Base-by-base conservation (phyloP, 2,329 filamentous ascomycete genomes). In the Cytospora mali region DNA sequence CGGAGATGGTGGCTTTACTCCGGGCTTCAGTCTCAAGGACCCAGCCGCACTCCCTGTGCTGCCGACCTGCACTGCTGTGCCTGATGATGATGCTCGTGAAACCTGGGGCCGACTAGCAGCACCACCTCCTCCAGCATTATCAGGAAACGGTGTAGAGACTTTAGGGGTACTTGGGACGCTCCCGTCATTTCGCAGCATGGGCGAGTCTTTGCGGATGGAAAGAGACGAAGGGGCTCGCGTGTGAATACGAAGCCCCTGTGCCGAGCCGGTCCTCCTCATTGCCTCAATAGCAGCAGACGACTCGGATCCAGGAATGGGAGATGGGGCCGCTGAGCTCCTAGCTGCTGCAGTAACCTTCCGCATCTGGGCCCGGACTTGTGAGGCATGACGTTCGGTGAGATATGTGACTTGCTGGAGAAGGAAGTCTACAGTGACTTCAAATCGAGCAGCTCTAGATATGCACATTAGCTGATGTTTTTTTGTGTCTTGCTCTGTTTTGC, bases 381-480 rank as follows among this genome's bases (percentile, higher is more conserved):
- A 91, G 29, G 96, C 85, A 77, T 98, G 92, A 57, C 91, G 84
- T 73, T 98, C 93, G 72, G 95, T 97, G 6, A 98, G 85, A 85
- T 93, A 97, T 75, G 92, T 93, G 66, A 93, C 93, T 76, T 99
- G 93, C 73, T 97, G 92, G 18, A 97, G 85, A 33, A 99, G 83
- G 71, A 98, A 98, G 48, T 92, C 84, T 62, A 96, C 86, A 28
- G 91, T 89, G 23, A 97, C 94, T 66, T 93, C 85, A 75, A 97
- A 97, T 52, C 86, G 82, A 58, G 84, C 81, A 53, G 91, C 92
- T 72, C 89, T 90, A 68, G 10, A 63, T 51, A 64, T 73, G 23
- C 10, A 49, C 28, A 27, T 6, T 39, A 62, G 29, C 27, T 62
- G 18, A 52, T 54, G 25, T 54, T 11, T 51, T 25, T 4, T 10